phyloP scores from a whole-genome alignment of 2,329 filamentous ascomycete genomes.

The Plectosphaerella sp. region DNA sequence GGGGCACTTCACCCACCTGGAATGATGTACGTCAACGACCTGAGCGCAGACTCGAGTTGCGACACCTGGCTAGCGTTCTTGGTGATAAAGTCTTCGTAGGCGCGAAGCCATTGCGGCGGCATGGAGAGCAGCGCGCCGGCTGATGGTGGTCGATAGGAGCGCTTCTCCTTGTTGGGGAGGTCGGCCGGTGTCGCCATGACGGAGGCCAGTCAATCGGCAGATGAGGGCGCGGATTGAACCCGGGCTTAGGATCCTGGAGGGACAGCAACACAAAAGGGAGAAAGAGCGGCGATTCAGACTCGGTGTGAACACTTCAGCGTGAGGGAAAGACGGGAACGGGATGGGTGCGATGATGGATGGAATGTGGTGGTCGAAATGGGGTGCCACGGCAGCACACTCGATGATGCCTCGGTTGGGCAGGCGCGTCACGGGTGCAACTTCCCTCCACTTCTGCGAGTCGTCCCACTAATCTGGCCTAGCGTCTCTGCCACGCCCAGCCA shows the following conservation, averaged over 20 bases:
- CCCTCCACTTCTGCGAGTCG: too few relatives aligned
- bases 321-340: neutral
- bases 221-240: too few relatives aligned
- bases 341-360: neutral
- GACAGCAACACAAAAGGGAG: neutral
- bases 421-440: too few relatives aligned
- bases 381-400: too few relatives aligned
- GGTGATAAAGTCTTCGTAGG: conserved; percentile 87
- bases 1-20: conserved; percentile 53
- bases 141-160: conserved; percentile 7
- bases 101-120: conserved; percentile 61
- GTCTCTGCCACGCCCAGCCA: too few relatives aligned
- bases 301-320: too few relatives aligned
- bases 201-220: neutral
- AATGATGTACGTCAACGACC: conserved; percentile 93
- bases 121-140: conserved; percentile 40
- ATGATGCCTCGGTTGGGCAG: too few relatives aligned
- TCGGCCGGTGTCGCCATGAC: conserved; percentile 12
- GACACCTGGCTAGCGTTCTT: conserved; percentile 92
- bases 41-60: conserved; percentile 89
- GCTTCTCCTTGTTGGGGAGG: conserved; percentile 8
- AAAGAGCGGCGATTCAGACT: too few relatives aligned
- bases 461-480: too few relatives aligned
- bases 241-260: neutral
- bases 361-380: neutral